A percentile compares a stretch with the other conserved stretches of the same genome.
Evolutionary conservation across 805 yeast species (phyloP).

Genomic region (Debaryomyces prosopidis): DNA sequence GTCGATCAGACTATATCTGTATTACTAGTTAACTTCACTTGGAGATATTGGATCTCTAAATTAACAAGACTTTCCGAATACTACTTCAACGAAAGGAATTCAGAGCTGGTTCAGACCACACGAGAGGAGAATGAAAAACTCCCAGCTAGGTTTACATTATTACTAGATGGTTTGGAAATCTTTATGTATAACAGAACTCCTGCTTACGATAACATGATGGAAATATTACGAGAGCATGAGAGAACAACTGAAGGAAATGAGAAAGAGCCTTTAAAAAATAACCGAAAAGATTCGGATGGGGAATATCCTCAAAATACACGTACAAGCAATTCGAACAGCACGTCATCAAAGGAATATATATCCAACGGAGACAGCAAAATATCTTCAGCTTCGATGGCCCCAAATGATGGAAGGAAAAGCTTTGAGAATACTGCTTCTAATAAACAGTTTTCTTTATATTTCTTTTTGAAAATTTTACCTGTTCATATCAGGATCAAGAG

Average conservation of each 20-base stretch:
- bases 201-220: conserved; percentile 70
- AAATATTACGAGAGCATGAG: conserved; percentile 28
- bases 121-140: conserved; percentile 43
- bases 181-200: conserved; percentile 78
- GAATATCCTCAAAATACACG: conserved; percentile 6
- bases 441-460: conserved; percentile 6
- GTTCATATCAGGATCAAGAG: conserved; percentile 56
- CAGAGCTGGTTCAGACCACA: conserved; percentile 10
- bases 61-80: conserved; percentile 42
- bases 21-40: conserved; percentile 72
- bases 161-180: conserved; percentile 76
- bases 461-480: conserved; percentile 52
- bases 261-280: conserved; percentile 3
- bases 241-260: conserved; percentile 17
- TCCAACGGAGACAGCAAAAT: conserved; percentile 5
- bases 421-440: neutral
- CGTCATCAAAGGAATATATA: conserved; percentile 1
- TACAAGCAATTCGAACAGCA: conserved; percentile 10
- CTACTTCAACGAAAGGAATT: conserved; percentile 17
- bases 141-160: conserved; percentile 57
- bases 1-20: conserved; percentile 70
- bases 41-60: conserved; percentile 82
- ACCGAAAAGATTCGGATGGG: conserved; percentile 6
- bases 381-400: neutral
- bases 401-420: neutral